Base-by-base conservation (phyloP, 495 filamentous ascomycete species). In the Neurospora tetraspora region DNA sequence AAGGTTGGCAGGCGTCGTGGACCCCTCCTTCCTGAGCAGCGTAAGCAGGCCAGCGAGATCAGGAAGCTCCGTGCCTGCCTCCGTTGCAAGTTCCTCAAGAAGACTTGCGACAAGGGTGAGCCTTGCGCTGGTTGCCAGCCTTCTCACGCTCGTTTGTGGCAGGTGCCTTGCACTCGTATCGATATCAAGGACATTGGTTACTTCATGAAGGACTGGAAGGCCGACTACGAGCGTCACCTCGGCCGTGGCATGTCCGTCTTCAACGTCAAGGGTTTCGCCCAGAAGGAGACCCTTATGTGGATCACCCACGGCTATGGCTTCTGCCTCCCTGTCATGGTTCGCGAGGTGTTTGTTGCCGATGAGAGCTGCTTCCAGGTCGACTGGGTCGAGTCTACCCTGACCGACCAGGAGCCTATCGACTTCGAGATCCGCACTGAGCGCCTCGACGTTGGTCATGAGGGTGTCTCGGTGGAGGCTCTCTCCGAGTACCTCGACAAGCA, bases 201-300 rank as follows among this genome's bases (percentile, higher is more conserved):
- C 78, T 97, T 97, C 86, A 95, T 97, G 93, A 97, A 97, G 86
- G 94, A 97, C 81, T 97, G 93, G 94, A 95, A 92, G 83, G 94
- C 93, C 18, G 94, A 97, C 77, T 96, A 93, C 78, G 94, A 97
- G 82, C 91, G 94, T 70, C 94, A 97, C 79, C 88, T 94, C 71
- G 90, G 86, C 76, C 89, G 93, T 74, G 93, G 92, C 42, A 92
- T 97, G 80, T 94, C 93, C 4, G 90, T 96, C 42, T 93, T 90
- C 78, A 97, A 97, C 78, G 95, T 97, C 83, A 97, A 95, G 80
- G 94, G 94, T 71, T 96, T 95, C 78, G 91, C 92, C 31, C 88
- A 90, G 68, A 88, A 91, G 71, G 94, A 97, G 82, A 89, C 88
- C 45, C 84, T 90, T 39, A 87, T 94, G 76, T 93, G 90, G 85